Evolutionary conservation across 331 rosid genomes (phyloP).

Genomic region (Acacia concinna): DNA sequence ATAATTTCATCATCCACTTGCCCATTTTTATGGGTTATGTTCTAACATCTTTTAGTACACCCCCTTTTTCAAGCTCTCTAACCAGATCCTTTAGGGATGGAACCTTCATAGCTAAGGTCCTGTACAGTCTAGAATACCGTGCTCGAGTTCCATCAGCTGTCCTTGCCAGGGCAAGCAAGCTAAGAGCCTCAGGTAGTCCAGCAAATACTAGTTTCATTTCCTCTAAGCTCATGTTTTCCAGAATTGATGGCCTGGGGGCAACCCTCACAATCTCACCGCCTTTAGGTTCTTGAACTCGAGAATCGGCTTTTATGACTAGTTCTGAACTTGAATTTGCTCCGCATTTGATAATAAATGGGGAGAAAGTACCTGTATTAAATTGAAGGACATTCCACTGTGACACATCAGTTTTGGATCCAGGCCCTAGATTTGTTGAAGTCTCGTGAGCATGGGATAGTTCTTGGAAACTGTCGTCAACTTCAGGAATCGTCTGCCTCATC

Average conservation of each 20-base stretch:
- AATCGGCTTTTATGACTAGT: slow-evolving; percentile 75
- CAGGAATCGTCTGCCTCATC: slow-evolving; percentile 62
- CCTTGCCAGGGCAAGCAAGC: slow-evolving; percentile 83
- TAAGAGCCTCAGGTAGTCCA: slow-evolving; percentile 78
- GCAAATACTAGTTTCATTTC: slow-evolving; percentile 75
- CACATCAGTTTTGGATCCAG: slow-evolving; percentile 58
- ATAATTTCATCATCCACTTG: not conserved
- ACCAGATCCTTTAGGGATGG: not conserved
- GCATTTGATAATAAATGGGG: slow-evolving; percentile 79
- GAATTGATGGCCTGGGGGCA: slow-evolving; percentile 66
- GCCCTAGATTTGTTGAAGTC: slow-evolving; percentile 48
- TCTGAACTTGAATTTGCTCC: slow-evolving; percentile 89
- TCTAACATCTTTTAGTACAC: not conserved
- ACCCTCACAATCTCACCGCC: slow-evolving; percentile 81
- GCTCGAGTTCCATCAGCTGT: not conserved
- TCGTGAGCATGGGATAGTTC: slow-evolving; percentile 46
- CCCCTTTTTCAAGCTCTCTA: not conserved
- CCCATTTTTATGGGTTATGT: not conserved
- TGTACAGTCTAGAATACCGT: not conserved
- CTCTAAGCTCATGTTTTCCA: slow-evolving; percentile 73
- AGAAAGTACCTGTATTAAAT: slow-evolving; percentile 76
- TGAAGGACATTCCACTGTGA: slow-evolving; percentile 84
- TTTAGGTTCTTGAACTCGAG: slow-evolving; percentile 78
- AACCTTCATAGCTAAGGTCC: not conserved
- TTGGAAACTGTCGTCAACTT: slow-evolving; percentile 61